Evolutionary conservation across 306 rosid species (phyloP), one percentile per base, ranked within the genome.

Genomic region (Sicyos baderoa): DNA sequence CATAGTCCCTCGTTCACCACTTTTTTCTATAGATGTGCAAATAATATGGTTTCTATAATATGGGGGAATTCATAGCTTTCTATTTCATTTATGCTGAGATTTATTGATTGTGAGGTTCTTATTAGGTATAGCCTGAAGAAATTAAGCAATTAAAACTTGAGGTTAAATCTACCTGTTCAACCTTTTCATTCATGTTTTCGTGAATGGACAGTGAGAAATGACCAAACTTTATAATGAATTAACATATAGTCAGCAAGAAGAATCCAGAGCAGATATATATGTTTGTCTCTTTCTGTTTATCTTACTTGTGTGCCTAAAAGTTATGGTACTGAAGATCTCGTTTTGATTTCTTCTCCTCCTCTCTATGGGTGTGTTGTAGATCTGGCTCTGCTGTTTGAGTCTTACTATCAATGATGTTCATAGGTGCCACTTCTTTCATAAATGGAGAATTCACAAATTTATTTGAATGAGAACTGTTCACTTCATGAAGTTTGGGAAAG

Each of bases 221-320:
- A 21, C 40, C 71, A 47, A 66, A 63, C 52, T 63, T 42, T 42
- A 32, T 42, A 35, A 35, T 35, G 42, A 35, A 35, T 35, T 35
- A 35, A 35, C 42, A 35, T 18, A 19, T 18, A 18, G 69, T 66
- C 71, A 66, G 55, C 42, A 66, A 66, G 55, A 66, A 37, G 48
- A 47, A 45, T 47, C 71, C 53, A 49, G 13, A 45, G 14, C 55
- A 66, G 71, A 66, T 66, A 66, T 47, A 47, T 66, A 22, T 47
- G 7, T 66, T 66, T 66, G 71, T 66, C 55, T 66, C 71, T 66
- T 45, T 66, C 71, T 66, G 7, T 66, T 66, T 45, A 66, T 21
- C 71, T 66, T 66, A 66, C 40, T 47, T 47, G 14, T 66, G 14
- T 66, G 71, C 71, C 21, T 45, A 45, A 66, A 66, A 45, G 64